phyloP scores from a whole-genome alignment of 2,329 filamentous ascomycete genomes.

The Apiospora marii region DNA sequence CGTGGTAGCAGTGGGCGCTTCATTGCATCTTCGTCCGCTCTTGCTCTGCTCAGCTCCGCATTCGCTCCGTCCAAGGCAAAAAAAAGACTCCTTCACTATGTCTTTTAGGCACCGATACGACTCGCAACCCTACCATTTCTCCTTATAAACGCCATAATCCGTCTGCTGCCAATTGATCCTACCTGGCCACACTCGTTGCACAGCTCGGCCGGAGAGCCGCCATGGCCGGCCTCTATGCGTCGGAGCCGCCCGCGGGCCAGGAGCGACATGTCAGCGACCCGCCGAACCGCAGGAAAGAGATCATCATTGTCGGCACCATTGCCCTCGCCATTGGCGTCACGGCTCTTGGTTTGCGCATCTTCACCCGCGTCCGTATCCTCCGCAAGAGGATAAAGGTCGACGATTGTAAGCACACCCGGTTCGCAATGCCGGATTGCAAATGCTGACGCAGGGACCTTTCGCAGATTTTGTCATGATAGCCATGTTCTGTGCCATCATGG shows the following conservation, averaged over 20 bases:
- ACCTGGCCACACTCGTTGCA: neutral
- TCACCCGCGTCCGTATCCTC: conserved; percentile 14
- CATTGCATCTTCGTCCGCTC: neutral
- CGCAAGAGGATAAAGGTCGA: conserved; percentile 9
- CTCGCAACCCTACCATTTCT: neutral
- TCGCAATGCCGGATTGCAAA: neutral
- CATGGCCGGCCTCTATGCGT: conserved; percentile 8
- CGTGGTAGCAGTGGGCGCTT: neutral
- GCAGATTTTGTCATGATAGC: conserved; percentile 5
- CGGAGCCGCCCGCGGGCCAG: conserved; percentile 20
- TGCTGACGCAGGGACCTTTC: neutral
- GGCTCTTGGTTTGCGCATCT: conserved; percentile 16
- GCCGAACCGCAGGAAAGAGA: conserved; percentile 2
- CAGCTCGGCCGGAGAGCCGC: neutral
- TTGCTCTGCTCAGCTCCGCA: neutral
- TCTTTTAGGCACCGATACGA: neutral
- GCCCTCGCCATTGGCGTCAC: conserved; percentile 9
- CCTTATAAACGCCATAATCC: neutral
- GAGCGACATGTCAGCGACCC: neutral
- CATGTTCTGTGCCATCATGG: conserved; percentile 12
- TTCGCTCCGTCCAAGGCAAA: neutral
- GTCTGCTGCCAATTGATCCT: neutral
- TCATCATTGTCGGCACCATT: conserved; percentile 14
- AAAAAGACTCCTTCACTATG: neutral
- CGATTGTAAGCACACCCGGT: neutral